phyloP scores from a whole-genome alignment of 2,329 filamentous ascomycete genomes.

The Sporothrix brasiliensis region DNA sequence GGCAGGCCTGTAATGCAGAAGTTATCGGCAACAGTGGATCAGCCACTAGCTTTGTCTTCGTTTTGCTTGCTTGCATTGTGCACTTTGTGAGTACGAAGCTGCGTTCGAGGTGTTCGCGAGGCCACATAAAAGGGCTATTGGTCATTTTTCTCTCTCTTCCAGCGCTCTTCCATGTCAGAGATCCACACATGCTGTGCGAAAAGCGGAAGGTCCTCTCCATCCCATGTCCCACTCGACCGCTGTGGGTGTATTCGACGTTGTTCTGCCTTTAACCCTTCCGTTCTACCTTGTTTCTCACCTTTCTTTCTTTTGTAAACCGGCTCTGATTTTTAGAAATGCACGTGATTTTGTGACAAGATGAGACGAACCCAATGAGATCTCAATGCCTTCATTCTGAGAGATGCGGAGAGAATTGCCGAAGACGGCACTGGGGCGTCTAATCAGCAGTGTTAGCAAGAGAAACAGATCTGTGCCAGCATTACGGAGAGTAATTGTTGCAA shows the following conservation, averaged over 20 bases:
- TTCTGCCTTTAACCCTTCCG: neutral
- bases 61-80: constrained; percentile 6
- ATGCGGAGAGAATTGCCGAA: neutral
- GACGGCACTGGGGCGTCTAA: neutral
- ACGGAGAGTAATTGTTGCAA: neutral
- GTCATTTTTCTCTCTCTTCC: neutral
- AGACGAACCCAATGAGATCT: constrained; percentile 21
- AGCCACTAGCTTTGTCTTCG: constrained; percentile 13
- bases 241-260: neutral
- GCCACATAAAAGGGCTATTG: neutral
- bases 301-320: neutral
- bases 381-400: neutral
- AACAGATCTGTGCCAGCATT: constrained; percentile 11
- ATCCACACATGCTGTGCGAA: neutral
- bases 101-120: neutral
- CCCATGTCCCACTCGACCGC: neutral
- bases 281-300: neutral
- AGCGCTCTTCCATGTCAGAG: neutral
- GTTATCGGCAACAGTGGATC: constrained; percentile 21
- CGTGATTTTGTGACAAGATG: neutral
- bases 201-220: neutral
- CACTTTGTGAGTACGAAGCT: neutral
- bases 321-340: neutral
- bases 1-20: constrained; percentile 20
- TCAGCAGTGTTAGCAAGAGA: neutral